Percentiles rank a stretch among this genome's conserved stretches.
Conservation (phyloP, 495 filamentous ascomycete species). For the Xylona heveae region DNA sequence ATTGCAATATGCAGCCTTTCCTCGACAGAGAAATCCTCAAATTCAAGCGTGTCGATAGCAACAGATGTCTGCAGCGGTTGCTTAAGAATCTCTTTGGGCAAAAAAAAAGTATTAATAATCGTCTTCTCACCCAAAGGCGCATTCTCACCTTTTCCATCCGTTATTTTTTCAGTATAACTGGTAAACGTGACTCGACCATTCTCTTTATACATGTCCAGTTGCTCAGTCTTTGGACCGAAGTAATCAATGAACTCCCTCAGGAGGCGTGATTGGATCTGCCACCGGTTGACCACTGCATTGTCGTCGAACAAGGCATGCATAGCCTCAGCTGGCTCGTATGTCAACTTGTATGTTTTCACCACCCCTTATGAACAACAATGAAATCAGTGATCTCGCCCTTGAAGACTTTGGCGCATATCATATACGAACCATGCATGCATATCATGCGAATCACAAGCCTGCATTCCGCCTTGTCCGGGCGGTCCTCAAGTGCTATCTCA, state of each 20-base stretch:
- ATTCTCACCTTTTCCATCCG: slow-evolving; percentile 51
- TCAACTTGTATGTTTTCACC: slow-evolving; percentile 76
- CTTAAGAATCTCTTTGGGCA: slow-evolving; percentile 64
- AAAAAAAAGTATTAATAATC: slow-evolving; percentile 1
- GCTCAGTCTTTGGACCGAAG: slow-evolving; percentile 77
- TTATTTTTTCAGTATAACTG: slow-evolving; percentile 84
- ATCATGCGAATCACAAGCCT: slow-evolving; percentile 63
- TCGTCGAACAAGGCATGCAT: slow-evolving; percentile 79
- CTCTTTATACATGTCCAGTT: slow-evolving; percentile 70
- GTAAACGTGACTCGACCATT: slow-evolving; percentile 55
- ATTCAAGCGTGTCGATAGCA: slow-evolving; percentile 67
- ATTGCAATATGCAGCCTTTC: slow-evolving; percentile 73
- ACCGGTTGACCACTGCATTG: slow-evolving; percentile 44
- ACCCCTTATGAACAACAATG: slow-evolving; percentile 32
- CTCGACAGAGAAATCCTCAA: slow-evolving; percentile 59
- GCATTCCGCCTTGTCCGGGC: slow-evolving; percentile 47
- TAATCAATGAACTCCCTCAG: slow-evolving; percentile 76
- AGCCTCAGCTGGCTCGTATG: slow-evolving; percentile 62
- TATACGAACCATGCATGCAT: slow-evolving; percentile 81
- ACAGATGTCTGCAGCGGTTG: slow-evolving; percentile 87
- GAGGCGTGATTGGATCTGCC: slow-evolving; percentile 54
- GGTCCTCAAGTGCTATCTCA: slow-evolving; percentile 64
- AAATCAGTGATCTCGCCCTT: background rate
- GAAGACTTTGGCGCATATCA: slow-evolving; percentile 6
- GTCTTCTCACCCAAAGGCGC: background rate